Evolutionary conservation across 352 stramenopile species (phyloP).

Genomic region (Elongisporangium anandrum): DNA sequence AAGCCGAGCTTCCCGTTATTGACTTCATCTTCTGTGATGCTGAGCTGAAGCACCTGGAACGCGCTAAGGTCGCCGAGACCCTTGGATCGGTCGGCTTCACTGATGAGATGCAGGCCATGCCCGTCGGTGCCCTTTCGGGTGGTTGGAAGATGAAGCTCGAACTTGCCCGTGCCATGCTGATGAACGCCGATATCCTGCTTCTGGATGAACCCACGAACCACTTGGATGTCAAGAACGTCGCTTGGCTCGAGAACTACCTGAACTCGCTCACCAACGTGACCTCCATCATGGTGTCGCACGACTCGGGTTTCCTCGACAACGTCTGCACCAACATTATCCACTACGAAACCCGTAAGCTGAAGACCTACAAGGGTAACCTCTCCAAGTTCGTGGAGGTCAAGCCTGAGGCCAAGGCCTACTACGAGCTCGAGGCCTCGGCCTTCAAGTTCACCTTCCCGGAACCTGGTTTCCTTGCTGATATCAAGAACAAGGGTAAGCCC

Average conservation of each 20-base stretch:
- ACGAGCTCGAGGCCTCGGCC: constrained; percentile 79
- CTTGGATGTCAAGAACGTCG: constrained; percentile 91
- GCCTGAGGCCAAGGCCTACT: constrained; percentile 87
- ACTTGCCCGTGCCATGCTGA: constrained; percentile 92
- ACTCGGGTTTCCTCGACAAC: constrained; percentile 97
- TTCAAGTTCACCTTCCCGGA: constrained; percentile 88
- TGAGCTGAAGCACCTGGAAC: constrained; percentile 88
- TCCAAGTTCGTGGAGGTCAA: constrained; percentile 83
- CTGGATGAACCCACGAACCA: constrained; percentile 96
- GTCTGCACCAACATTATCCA: constrained; percentile 98
- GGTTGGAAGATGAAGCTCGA: constrained; percentile 96
- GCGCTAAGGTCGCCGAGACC: constrained; percentile 90
- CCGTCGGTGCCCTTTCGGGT: constrained; percentile 92
- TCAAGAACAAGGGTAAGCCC: constrained; percentile 90
- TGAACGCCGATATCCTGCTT: constrained; percentile 95
- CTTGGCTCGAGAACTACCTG: constrained; percentile 93
- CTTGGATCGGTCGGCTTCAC: constrained; percentile 93
- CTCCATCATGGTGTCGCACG: constrained; percentile 94
- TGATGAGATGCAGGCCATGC: constrained; percentile 88
- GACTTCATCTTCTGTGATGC: constrained; percentile 86
- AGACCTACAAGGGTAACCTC: constrained; percentile 87
- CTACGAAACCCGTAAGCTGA: constrained; percentile 93
- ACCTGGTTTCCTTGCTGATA: constrained; percentile 85
- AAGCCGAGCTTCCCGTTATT: constrained; percentile 77
- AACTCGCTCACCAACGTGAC: constrained; percentile 87